A percentile compares a stretch with the other conserved stretches of the same genome.
These are phyloP conservation scores for Epichloe elymi DNA, from an alignment of 2,329 filamentous ascomycete species.

Conservation along the genomic window DNA sequence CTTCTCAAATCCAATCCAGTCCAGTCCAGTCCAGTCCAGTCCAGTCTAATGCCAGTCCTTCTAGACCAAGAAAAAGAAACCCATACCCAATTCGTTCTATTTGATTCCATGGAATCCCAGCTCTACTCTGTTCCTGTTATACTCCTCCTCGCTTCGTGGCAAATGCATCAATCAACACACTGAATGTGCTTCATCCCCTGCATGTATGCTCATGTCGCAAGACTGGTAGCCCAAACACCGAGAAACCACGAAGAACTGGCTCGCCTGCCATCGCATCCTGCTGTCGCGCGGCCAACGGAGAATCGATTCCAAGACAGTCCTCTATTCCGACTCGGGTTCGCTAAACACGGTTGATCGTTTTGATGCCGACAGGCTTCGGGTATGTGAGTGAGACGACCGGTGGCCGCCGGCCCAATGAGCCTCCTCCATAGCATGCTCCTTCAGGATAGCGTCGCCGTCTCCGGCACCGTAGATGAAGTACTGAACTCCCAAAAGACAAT, in stretches of 20 bases:
- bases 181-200: not conserved
- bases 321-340: slow-evolving; percentile 20
- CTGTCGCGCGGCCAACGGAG: slow-evolving; percentile 2
- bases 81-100: too few species aligned
- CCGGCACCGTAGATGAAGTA: slow-evolving; percentile 56
- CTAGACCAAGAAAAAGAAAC: too few species aligned
- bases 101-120: too few species aligned
- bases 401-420: slow-evolving; percentile 17
- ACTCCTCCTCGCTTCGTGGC: not conserved
- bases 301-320: slow-evolving; percentile 3
- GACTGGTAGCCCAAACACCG: not conserved
- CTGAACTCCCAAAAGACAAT: slow-evolving; percentile 60
- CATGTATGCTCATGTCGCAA: not conserved
- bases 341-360: slow-evolving; percentile 25
- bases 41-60: slow-evolving; percentile 1
- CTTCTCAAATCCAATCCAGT: not conserved
- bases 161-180: not conserved
- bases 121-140: not conserved
- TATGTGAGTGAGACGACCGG: slow-evolving; percentile 10
- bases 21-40: not conserved
- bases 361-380: slow-evolving; percentile 23
- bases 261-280: not conserved
- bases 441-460: slow-evolving; percentile 19
- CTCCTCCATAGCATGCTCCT: slow-evolving; percentile 25
- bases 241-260: not conserved